These are phyloP conservation scores for Verticillium tricorpus DNA, from an alignment of 2,329 filamentous ascomycete genomes.

Conservation along the genomic window DNA sequence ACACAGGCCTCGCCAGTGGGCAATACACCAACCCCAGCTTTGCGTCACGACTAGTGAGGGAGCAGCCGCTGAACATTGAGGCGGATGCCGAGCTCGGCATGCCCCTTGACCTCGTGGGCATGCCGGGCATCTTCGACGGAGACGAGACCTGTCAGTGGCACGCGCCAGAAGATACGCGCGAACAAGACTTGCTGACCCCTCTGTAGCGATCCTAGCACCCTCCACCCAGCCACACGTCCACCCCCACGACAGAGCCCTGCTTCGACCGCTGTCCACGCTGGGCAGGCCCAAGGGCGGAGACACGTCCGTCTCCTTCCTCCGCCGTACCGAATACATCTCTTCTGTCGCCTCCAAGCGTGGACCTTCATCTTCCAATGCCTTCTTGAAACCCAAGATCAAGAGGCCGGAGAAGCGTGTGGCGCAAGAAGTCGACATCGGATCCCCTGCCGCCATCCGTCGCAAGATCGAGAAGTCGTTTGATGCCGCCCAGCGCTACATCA, in stretches of 20 bases:
- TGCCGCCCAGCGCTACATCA: constrained; percentile 47
- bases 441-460: constrained; percentile 61
- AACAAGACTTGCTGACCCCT: not conserved
- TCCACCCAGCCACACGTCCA: constrained; percentile 68
- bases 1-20: constrained; percentile 78
- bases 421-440: constrained; percentile 55
- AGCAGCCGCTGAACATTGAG: constrained; percentile 94
- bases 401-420: constrained; percentile 42
- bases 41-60: constrained; percentile 80
- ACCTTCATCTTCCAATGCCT: constrained; percentile 33
- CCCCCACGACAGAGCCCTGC: constrained; percentile 76
- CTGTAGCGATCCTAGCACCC: constrained; percentile 73
- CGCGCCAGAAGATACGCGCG: not conserved
- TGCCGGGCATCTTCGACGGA: constrained; percentile 91
- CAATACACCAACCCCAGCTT: constrained; percentile 90
- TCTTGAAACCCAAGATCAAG: constrained; percentile 23
- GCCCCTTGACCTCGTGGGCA: constrained; percentile 91
- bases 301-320: constrained; percentile 84
- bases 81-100: constrained; percentile 97
- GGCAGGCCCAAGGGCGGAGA: constrained; percentile 77
- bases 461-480: constrained; percentile 63
- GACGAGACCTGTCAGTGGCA: constrained; percentile 77
- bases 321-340: constrained; percentile 93
- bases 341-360: constrained; percentile 50
- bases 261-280: constrained; percentile 77